Conservation (phyloP, 169 alveolate genomes). For the Cryptosporidium sp. region DNA sequence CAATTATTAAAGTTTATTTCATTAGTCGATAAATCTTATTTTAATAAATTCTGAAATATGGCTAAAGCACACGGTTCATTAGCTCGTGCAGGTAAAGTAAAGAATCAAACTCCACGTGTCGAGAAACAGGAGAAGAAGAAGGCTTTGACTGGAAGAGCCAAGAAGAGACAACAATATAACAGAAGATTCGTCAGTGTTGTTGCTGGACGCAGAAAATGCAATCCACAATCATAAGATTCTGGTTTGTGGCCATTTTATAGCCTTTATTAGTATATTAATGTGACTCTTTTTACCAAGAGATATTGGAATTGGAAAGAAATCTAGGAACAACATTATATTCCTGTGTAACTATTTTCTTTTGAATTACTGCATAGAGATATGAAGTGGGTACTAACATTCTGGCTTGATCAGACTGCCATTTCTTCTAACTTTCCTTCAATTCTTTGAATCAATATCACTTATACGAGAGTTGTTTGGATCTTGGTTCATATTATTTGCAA, state of each 20-base stretch:
- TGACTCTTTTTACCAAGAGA: background rate
- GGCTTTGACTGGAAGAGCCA: constrained; percentile 97
- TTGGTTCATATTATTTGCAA: background rate
- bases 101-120: constrained; percentile 97
- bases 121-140: constrained; percentile 96
- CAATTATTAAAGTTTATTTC: background rate
- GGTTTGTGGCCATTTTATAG: background rate
- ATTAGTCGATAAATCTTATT: background rate
- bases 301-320: background rate
- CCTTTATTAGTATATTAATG: background rate
- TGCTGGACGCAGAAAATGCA: constrained; percentile 78
- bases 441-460: background rate
- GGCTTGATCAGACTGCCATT: background rate
- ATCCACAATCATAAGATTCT: constrained; percentile 58
- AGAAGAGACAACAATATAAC: constrained; percentile 96
- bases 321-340: background rate
- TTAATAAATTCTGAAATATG: constrained; percentile 26
- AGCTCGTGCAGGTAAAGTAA: constrained; percentile 99
- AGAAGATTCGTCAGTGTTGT: constrained; percentile 93
- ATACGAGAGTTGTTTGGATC: background rate
- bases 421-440: background rate
- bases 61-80: constrained; percentile 96
- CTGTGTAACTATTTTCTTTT: background rate
- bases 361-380: background rate
- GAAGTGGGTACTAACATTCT: background rate